Percentiles rank a stretch among this genome's conserved stretches.
Conservation (phyloP, 2,329 filamentous ascomycete species). For the Pezizomycotina sp. region DNA sequence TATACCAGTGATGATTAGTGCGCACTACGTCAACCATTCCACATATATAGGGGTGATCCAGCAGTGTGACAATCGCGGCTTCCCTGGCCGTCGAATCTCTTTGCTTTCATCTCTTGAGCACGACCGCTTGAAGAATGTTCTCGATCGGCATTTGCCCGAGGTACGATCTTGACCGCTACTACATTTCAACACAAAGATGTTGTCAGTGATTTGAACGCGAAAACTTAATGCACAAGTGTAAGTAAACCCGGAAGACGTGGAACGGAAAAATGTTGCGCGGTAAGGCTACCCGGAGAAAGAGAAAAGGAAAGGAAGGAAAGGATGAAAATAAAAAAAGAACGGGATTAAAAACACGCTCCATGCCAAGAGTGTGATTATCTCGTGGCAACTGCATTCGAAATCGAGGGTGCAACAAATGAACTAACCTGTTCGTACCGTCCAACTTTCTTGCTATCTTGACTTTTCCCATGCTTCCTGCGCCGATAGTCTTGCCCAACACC, state of each 20-base stretch:
- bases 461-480: slow-evolving; percentile 95
- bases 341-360: too few relatives aligned
- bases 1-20: slow-evolving; percentile 98
- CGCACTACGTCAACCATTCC: slow-evolving; percentile 87
- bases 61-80: slow-evolving; percentile 84
- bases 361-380: too few relatives aligned
- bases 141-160: too few relatives aligned
- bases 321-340: too few relatives aligned
- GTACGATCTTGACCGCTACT: slow-evolving; percentile 96
- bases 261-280: too few relatives aligned
- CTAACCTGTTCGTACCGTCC: slow-evolving; percentile 17
- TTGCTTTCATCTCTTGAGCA: slow-evolving; percentile 59
- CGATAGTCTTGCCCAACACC: slow-evolving; percentile 78
- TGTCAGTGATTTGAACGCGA: too few relatives aligned
- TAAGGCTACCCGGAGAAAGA: too few relatives aligned
- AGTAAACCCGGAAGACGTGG: too few relatives aligned
- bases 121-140: slow-evolving; percentile 1
- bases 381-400: slow-evolving; percentile 6
- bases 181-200: too few relatives aligned
- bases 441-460: slow-evolving; percentile 60
- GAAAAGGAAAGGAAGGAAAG: too few relatives aligned
- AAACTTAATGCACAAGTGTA: too few relatives aligned
- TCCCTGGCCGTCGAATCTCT: slow-evolving; percentile 90
- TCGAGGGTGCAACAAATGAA: not conserved
- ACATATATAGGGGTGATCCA: slow-evolving; percentile 91